Conservation (phyloP, 2,329 filamentous ascomycete species). For the Talaromyces sp. region DNA sequence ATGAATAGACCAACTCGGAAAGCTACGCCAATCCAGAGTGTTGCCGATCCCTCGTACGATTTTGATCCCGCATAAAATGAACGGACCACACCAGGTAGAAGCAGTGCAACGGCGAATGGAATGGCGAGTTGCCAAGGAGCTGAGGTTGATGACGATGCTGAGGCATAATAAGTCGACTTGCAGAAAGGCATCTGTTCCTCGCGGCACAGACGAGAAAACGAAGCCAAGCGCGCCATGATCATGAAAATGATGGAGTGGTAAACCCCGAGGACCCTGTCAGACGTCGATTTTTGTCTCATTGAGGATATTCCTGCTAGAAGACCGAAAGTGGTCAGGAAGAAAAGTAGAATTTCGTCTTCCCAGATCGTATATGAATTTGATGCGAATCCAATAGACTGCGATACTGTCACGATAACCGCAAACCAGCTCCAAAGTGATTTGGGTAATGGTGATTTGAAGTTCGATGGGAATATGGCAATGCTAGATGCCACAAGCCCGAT, state of each 20-base stretch:
- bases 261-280: slow-evolving; percentile 68
- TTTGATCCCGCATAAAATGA: slow-evolving; percentile 75
- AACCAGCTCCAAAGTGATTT: slow-evolving; percentile 85
- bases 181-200: slow-evolving; percentile 99
- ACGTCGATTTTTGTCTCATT: slow-evolving; percentile 61
- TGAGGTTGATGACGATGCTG: slow-evolving; percentile 84
- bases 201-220: slow-evolving; percentile 84
- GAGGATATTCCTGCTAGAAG: slow-evolving; percentile 68
- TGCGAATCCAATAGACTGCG: slow-evolving; percentile 87
- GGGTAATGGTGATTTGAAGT: slow-evolving; percentile 55
- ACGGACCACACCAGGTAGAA: slow-evolving; percentile 73
- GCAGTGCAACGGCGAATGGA: slow-evolving; percentile 66
- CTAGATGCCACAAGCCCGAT: slow-evolving; percentile 40
- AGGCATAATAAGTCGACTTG: slow-evolving; percentile 91
- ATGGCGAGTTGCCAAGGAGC: slow-evolving; percentile 82
- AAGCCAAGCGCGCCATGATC: slow-evolving; percentile 70
- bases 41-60: slow-evolving; percentile 82
- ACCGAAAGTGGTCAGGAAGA: slow-evolving; percentile 86
- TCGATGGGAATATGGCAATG: slow-evolving; percentile 35
- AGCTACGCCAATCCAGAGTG: slow-evolving; percentile 74
- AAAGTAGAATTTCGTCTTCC: slow-evolving; percentile 92
- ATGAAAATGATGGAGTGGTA: slow-evolving; percentile 85
- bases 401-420: slow-evolving; percentile 71
- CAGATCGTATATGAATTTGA: slow-evolving; percentile 98
- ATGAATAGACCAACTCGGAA: slow-evolving; percentile 72